Evolutionary conservation across 352 stramenopile species (phyloP), one percentile per base, ranked within the genome.

Genomic region (Globisporangium recalcitrans): DNA sequence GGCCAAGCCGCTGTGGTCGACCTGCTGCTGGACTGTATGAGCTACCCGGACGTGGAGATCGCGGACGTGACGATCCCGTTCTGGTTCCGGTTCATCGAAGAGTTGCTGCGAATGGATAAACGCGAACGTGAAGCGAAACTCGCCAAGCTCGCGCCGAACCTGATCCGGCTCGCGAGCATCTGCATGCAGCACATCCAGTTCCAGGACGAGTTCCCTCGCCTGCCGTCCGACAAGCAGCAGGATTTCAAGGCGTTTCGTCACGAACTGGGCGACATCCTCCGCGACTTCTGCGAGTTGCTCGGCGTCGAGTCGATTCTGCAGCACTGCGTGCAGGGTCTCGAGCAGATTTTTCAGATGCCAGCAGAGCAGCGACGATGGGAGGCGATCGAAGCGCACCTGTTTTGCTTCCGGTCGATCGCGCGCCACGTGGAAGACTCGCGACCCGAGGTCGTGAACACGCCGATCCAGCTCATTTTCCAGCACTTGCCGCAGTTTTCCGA

Each of bases 101-200:
- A 80, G 31, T 49, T 95, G 14, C 63, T 71, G 27, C 69, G 42
- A 40, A 42, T 58, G 36, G 68, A 69, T 9, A 22, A 24, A 14
- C 34, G 13, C 5, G 40, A 63, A 4, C 26, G 58, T 2, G 64
- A 69, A 2, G 48, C 36, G 1, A 71, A 81, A 19, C 26, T 85
- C 11, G 56, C 52, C 2, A 82, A 76, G 27, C 90, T 87, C 42
- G 68, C 75, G 13, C 60, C 73, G 13, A 72, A 74, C 51, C 65
- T 95, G 19, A 71, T 87, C 22, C 75, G 82, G 0, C 60, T 95
- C 5, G 75, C 84, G 0, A 73, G 62, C 32, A 74, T 91, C 31
- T 93, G 82, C 57, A 93, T 93, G 86, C 73, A 88, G 34, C 92
- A 91, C 55, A 60, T 95, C 48, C 84, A 90, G 51, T 95, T 95